Conservation (phyloP, 2,329 filamentous ascomycete species). For the Claviceps fusiformis region DNA sequence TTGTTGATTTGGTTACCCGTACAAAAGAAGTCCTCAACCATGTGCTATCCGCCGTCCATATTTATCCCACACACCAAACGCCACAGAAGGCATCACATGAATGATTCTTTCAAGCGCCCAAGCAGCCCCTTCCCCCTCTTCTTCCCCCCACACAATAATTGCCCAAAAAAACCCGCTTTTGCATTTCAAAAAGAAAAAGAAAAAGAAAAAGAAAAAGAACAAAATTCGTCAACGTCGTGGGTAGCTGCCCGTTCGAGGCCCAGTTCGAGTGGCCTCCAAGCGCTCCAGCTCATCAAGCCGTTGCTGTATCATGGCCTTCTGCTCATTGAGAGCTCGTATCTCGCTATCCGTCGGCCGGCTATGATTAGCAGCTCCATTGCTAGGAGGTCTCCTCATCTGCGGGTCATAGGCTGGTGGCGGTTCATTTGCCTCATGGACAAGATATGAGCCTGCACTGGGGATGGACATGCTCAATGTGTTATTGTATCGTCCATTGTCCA, state of each 20-base stretch:
- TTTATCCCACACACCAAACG: background rate
- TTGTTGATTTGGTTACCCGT: background rate
- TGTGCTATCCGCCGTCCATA: background rate
- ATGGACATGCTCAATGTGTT: slow-evolving; percentile 2
- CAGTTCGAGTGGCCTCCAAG: background rate
- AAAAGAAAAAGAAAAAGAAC: background rate
- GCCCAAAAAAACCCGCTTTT: background rate
- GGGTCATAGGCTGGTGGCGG: slow-evolving; percentile 21
- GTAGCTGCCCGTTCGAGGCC: background rate
- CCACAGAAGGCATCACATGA: slow-evolving; percentile 3
- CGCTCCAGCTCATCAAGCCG: slow-evolving; percentile 21
- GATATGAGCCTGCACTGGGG: background rate
- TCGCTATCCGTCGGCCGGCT: slow-evolving; percentile 15
- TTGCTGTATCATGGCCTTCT: slow-evolving; percentile 22
- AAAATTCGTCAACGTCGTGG: background rate
- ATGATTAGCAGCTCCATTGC: slow-evolving; percentile 11
- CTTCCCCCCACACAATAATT: background rate
- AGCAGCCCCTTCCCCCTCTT: too few species aligned
- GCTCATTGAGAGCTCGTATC: slow-evolving; percentile 18
- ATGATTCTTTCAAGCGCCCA: background rate
- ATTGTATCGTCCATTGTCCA: background rate
- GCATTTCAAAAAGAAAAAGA: too few species aligned
- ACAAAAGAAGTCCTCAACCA: background rate
- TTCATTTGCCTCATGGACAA: slow-evolving; percentile 6
- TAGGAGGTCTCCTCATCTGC: slow-evolving; percentile 11